Conservation (phyloP, 768 basidiomycete species). For the Pleurotus eryngii region DNA sequence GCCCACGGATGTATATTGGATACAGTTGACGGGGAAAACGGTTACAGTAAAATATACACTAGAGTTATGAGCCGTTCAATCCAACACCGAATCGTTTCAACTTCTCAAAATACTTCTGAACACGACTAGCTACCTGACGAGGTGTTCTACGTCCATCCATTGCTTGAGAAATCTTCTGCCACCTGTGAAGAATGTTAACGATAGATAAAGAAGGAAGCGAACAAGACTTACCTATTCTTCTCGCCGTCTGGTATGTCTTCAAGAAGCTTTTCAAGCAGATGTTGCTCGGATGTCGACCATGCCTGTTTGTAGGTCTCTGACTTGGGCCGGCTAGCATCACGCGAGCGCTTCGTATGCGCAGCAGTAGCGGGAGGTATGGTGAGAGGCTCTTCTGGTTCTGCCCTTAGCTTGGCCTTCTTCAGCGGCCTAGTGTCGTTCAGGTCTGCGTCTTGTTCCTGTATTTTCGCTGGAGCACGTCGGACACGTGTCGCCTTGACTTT, state of each 20-base stretch:
- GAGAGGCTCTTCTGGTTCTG: slow-evolving; percentile 13
- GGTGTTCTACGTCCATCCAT: slow-evolving; percentile 78
- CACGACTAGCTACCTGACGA: slow-evolving; percentile 83
- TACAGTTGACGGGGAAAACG: not conserved
- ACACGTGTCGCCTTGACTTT: slow-evolving; percentile 16
- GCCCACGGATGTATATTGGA: not conserved
- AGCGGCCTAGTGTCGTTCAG: slow-evolving; percentile 4
- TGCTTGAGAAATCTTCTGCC: slow-evolving; percentile 77
- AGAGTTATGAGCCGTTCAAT: slow-evolving; percentile 8
- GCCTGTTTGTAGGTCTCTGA: slow-evolving; percentile 82
- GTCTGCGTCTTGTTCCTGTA: not conserved
- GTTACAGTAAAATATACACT: not conserved
- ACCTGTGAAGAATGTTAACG: slow-evolving; percentile 37
- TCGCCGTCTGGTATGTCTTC: slow-evolving; percentile 77
- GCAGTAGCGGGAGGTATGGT: slow-evolving; percentile 6
- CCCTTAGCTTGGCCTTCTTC: not conserved
- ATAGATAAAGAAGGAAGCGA: not conserved
- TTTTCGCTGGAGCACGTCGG: slow-evolving; percentile 1
- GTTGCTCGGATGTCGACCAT: slow-evolving; percentile 76
- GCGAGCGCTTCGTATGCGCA: slow-evolving; percentile 14
- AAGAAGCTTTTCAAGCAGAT: slow-evolving; percentile 68
- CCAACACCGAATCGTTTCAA: slow-evolving; percentile 68
- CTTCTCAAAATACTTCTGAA: slow-evolving; percentile 88
- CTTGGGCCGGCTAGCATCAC: slow-evolving; percentile 36
- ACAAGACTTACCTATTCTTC: slow-evolving; percentile 57